Evolutionary conservation across 352 stramenopile species (phyloP).

Genomic region (Phytophthora pseudosyringae): DNA sequence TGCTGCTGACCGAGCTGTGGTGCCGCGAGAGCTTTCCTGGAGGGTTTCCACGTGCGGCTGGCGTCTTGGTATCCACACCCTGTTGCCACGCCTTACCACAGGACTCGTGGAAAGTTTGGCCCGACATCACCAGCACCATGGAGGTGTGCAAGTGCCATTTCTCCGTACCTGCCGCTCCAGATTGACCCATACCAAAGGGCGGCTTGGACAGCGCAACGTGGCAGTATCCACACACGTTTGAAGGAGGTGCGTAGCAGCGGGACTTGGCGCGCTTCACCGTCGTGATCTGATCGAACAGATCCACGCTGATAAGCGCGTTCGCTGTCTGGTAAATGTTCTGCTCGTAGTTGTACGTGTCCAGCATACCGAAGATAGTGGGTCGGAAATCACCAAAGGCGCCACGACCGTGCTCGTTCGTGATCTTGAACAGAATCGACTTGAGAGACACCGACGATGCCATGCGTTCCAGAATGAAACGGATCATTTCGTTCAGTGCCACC

Average conservation of each 20-base stretch:
- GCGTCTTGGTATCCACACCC: slow-evolving; percentile 66
- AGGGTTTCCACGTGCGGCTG: slow-evolving; percentile 31
- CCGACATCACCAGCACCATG: slow-evolving; percentile 81
- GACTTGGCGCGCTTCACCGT: slow-evolving; percentile 80
- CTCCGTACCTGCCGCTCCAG: slow-evolving; percentile 61
- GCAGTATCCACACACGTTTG: slow-evolving; percentile 82
- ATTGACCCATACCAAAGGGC: slow-evolving; percentile 87
- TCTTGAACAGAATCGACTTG: slow-evolving; percentile 94
- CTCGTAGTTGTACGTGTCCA: slow-evolving; percentile 94
- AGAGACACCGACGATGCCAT: slow-evolving; percentile 95
- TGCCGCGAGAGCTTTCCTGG: slow-evolving; percentile 44
- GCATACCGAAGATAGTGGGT: slow-evolving; percentile 94
- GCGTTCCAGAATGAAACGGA: slow-evolving; percentile 93
- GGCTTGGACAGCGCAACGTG: slow-evolving; percentile 83
- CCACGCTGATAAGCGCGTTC: slow-evolving; percentile 82
- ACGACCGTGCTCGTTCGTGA: slow-evolving; percentile 94
- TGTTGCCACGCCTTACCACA: slow-evolving; percentile 89
- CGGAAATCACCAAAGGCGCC: slow-evolving; percentile 95
- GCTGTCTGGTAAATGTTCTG: slow-evolving; percentile 91
- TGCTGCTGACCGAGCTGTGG: slow-evolving; percentile 52
- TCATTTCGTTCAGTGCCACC: slow-evolving; percentile 91
- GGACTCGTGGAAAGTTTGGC: slow-evolving; percentile 87
- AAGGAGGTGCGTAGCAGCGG: slow-evolving; percentile 74
- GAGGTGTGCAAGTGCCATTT: slow-evolving; percentile 89
- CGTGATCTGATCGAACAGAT: slow-evolving; percentile 87